A percentile compares a stretch with the other conserved stretches of the same genome.
phyloP scores from a whole-genome alignment of 805 yeast species.

The Huiozyma sinensis region DNA sequence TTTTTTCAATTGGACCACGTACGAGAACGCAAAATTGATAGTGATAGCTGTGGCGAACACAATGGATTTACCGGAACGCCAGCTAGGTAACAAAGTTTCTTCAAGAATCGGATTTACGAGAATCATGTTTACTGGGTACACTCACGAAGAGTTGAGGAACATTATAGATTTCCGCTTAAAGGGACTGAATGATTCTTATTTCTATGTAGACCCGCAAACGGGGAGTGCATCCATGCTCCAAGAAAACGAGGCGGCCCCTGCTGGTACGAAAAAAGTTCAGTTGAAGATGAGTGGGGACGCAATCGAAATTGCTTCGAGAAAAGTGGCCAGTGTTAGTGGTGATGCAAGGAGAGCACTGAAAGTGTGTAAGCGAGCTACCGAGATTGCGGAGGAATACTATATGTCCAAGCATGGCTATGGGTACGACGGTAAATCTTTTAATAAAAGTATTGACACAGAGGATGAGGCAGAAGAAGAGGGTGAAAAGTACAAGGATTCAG shows the following conservation, averaged over 20 bases:
- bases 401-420: slow-evolving; percentile 28
- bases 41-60: slow-evolving; percentile 94
- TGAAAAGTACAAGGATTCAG: slow-evolving; percentile 7
- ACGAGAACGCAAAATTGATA: slow-evolving; percentile 63
- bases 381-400: slow-evolving; percentile 64
- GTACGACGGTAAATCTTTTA: slow-evolving; percentile 14
- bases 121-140: slow-evolving; percentile 81
- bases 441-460: neutral
- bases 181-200: slow-evolving; percentile 30
- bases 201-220: slow-evolving; percentile 28
- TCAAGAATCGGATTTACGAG: slow-evolving; percentile 84
- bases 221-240: slow-evolving; percentile 28
- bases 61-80: slow-evolving; percentile 91
- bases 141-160: slow-evolving; percentile 60
- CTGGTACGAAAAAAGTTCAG: slow-evolving; percentile 22
- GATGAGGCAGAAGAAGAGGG: slow-evolving; percentile 9
- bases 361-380: slow-evolving; percentile 82
- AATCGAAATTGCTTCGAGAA: slow-evolving; percentile 81
- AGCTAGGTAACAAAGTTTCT: slow-evolving; percentile 76
- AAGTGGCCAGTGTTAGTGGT: slow-evolving; percentile 93
- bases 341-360: slow-evolving; percentile 91
- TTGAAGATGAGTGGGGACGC: slow-evolving; percentile 53
- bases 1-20: slow-evolving; percentile 95
- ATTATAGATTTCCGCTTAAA: slow-evolving; percentile 68
- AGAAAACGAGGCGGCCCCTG: slow-evolving; percentile 11